These are phyloP conservation scores for Dothideomycetidae sp. DNA, from an alignment of 2,329 filamentous ascomycete genomes.

Conservation along the genomic window DNA sequence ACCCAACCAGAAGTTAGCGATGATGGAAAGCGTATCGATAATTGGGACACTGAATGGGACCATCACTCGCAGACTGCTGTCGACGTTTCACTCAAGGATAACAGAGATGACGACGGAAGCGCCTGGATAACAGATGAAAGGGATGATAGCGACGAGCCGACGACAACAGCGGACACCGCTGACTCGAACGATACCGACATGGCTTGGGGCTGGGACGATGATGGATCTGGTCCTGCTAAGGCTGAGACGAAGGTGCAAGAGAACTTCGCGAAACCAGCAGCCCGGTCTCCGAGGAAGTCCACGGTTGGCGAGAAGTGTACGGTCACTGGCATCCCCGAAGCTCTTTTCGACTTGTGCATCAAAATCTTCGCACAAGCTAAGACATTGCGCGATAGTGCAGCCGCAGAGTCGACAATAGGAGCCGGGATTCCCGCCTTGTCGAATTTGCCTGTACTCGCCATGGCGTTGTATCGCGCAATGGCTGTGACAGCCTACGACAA, in stretches of 20 bases:
- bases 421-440: slow-evolving; percentile 57
- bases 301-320: slow-evolving; percentile 75
- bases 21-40: too few species aligned
- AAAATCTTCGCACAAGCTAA: slow-evolving; percentile 32
- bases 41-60: slow-evolving; percentile 73
- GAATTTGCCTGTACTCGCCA: slow-evolving; percentile 52
- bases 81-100: slow-evolving; percentile 22
- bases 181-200: slow-evolving; percentile 25
- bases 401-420: slow-evolving; percentile 41
- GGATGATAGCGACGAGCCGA: slow-evolving; percentile 12
- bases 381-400: slow-evolving; percentile 40
- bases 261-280: slow-evolving; percentile 4
- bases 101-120: slow-evolving; percentile 35
- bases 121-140: slow-evolving; percentile 34
- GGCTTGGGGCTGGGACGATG: slow-evolving; percentile 79
- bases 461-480: slow-evolving; percentile 69
- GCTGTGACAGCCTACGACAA: slow-evolving; percentile 59
- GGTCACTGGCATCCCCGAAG: slow-evolving; percentile 74
- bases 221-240: slow-evolving; percentile 25
- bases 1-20: slow-evolving; percentile 25
- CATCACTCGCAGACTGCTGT: slow-evolving; percentile 33
- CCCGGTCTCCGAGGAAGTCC: slow-evolving; percentile 29
- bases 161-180: slow-evolving; percentile 6
- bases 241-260: slow-evolving; percentile 15
- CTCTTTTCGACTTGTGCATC: slow-evolving; percentile 55